A percentile compares a stretch with the other conserved stretches of the same genome.
phyloP scores from a whole-genome alignment of 495 filamentous ascomycete genomes.

The Talaromyces adpressus region DNA sequence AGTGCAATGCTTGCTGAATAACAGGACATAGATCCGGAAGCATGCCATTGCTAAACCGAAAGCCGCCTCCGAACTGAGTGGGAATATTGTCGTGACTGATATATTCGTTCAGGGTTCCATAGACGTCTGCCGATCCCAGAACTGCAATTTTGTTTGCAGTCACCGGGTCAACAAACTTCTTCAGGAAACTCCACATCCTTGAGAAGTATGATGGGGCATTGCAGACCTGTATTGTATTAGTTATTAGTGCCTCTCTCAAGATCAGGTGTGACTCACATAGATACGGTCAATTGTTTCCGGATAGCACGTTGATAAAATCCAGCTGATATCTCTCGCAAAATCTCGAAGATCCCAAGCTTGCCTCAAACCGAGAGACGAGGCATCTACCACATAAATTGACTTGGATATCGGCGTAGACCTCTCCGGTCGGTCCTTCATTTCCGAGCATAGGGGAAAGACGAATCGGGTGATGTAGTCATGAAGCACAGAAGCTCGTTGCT shows the following conservation, averaged over 20 bases:
- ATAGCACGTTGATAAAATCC: slow-evolving; percentile 24
- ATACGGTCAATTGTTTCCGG: slow-evolving; percentile 22
- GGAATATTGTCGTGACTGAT: slow-evolving; percentile 22
- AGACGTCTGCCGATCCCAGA: slow-evolving; percentile 12
- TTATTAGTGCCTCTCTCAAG: not conserved
- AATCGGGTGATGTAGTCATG: slow-evolving; percentile 22
- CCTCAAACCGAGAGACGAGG: slow-evolving; percentile 14
- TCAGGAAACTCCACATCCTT: slow-evolving; percentile 20
- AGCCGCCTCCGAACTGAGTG: slow-evolving; percentile 15
- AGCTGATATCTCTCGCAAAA: slow-evolving; percentile 19
- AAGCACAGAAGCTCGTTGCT: slow-evolving; percentile 17
- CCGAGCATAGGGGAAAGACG: slow-evolving; percentile 25
- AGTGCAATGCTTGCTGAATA: slow-evolving; percentile 12
- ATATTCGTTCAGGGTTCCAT: slow-evolving; percentile 10
- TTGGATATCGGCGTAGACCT: slow-evolving; percentile 12
- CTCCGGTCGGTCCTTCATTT: slow-evolving; percentile 11
- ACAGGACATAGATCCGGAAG: slow-evolving; percentile 18
- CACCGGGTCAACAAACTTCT: slow-evolving; percentile 19
- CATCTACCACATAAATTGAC: slow-evolving; percentile 22
- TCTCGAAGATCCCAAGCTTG: slow-evolving; percentile 22
- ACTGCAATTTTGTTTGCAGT: slow-evolving; percentile 23
- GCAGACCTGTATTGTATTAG: slow-evolving; percentile 15
- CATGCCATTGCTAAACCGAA: slow-evolving; percentile 17
- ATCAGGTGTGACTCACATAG: slow-evolving; percentile 16
- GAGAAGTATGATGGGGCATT: slow-evolving; percentile 22